Evolutionary conservation across 352 stramenopile species (phyloP), one percentile per base, ranked within the genome.

Genomic region (Peronospora tabacina): DNA sequence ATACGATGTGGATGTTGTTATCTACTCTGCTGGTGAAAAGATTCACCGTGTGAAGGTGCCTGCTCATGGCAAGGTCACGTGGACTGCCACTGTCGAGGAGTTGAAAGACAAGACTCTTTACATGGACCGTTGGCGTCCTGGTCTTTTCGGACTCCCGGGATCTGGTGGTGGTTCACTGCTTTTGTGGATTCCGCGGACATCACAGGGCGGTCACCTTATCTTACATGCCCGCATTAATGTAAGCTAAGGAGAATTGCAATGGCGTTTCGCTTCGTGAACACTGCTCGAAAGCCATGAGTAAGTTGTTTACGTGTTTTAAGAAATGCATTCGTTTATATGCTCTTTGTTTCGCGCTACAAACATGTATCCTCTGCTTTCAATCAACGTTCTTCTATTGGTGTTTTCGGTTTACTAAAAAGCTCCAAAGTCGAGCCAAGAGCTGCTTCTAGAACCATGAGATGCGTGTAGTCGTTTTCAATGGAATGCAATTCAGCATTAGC

Each of bases 371-470:
- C 2, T 24, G 10, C 34, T 10, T 20, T 20, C 15, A 12, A 17
- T 39, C 5, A 39, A 0, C 34, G n/a, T 24, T 20, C 2, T 24
- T 16, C 7, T 32, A 32, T 29, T 58, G 22, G 22, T 26, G 22
- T 6, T 26, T 5, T 26, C 22, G 22, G 22, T 26, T 26, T 5
- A 49, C 35, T 32, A 32, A 32, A 8, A 32, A 32, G 28, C 13
- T 59, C 56, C 38, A 76, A 33, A 19, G 70, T 74, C 15, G 69
- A 75, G 15, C 44, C 43, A 17, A 83, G 49, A 22, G 65, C 62
- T 35, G 67, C 72, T 57, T 83, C 64, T 28, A 83, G 44, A 17
- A 83, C 64, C 38, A 76, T 60, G n/a, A 81, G 44, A 22, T 73
- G 69, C 10, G 53, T 59, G 30, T 46, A 49, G 26, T 64, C 40